Conservation (phyloP, 2,329 filamentous ascomycete species). For the Xylaria sp. region DNA sequence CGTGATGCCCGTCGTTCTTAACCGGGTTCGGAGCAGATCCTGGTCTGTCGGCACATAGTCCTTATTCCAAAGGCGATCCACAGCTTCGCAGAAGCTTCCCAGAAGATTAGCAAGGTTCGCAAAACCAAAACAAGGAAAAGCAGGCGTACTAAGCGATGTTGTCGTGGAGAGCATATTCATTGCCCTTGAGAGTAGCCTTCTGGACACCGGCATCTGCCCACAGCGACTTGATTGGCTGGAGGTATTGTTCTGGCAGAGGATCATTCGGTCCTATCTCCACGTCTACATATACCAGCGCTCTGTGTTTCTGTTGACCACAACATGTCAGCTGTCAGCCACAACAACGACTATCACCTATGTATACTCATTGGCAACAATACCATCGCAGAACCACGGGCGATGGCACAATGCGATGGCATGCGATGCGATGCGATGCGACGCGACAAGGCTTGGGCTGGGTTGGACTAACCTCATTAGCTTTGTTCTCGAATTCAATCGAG, state of each 20-base stretch:
- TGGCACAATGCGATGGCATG: not conserved
- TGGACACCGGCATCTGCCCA: constrained; percentile 84
- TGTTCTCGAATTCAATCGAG: constrained; percentile 69
- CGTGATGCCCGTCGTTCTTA: constrained; percentile 92
- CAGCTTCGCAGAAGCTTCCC: constrained; percentile 71
- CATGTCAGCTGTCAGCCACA: constrained; percentile 16
- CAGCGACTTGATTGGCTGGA: constrained; percentile 74
- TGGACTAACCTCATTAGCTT: constrained; percentile 67
- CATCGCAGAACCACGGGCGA: not conserved
- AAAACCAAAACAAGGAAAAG: constrained; percentile 34
- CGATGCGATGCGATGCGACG: not conserved
- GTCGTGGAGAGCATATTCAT: constrained; percentile 94
- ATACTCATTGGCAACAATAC: not conserved
- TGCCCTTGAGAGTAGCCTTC: constrained; percentile 83
- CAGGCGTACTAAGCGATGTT: constrained; percentile 87
- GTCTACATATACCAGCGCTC: constrained; percentile 70
- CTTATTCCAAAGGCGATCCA: constrained; percentile 68
- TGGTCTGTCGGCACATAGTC: constrained; percentile 88
- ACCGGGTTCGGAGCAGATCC: constrained; percentile 82
- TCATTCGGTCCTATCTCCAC: constrained; percentile 80
- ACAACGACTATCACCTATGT: not conserved
- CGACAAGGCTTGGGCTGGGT: not conserved
- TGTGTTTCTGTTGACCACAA: constrained; percentile 56
- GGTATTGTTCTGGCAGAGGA: constrained; percentile 69
- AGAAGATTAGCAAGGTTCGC: constrained; percentile 19